phyloP scores from a whole-genome alignment of 2,329 filamentous ascomycete genomes.

The Diplodia intermedia region DNA sequence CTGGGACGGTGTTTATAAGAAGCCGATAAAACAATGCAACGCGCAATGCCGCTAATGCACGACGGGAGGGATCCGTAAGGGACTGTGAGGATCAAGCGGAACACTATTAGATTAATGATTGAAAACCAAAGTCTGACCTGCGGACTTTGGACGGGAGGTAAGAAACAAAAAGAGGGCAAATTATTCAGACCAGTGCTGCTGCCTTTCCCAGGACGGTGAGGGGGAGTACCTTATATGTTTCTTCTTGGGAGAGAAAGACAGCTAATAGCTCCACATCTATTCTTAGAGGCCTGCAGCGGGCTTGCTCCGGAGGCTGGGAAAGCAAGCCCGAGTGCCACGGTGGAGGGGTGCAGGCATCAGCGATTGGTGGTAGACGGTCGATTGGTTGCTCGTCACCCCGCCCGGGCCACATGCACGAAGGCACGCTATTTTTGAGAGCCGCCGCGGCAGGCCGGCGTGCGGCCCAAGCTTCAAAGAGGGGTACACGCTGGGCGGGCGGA shows the following conservation, averaged over 20 bases:
- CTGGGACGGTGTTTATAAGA: constrained; percentile 50
- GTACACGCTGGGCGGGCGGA: constrained; percentile 23
- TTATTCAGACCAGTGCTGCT: constrained; percentile 51
- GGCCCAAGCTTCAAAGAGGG: constrained; percentile 33
- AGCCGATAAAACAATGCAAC: constrained; percentile 49
- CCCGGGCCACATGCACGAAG: constrained; percentile 28
- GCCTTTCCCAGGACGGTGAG: constrained; percentile 45
- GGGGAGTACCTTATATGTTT: constrained; percentile 57
- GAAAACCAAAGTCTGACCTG: constrained; percentile 56
- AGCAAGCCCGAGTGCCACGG: constrained; percentile 37
- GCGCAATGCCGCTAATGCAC: constrained; percentile 51
- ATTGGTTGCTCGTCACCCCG: constrained; percentile 26
- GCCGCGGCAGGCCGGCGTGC: constrained; percentile 36
- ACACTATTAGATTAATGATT: constrained; percentile 54
- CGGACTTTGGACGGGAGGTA: constrained; percentile 51
- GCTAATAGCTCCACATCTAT: constrained; percentile 56
- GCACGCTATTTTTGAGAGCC: constrained; percentile 51
- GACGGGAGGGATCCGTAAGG: constrained; percentile 51
- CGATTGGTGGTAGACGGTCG: constrained; percentile 44
- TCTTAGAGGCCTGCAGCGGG: constrained; percentile 49
- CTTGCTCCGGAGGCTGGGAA: constrained; percentile 42
- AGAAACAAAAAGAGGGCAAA: constrained; percentile 49
- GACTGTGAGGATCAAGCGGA: constrained; percentile 51
- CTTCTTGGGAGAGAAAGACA: constrained; percentile 46
- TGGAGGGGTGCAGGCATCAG: constrained; percentile 34